Conservation (phyloP, 31 red algal species). For the Asparagopsis taxiformis region DNA sequence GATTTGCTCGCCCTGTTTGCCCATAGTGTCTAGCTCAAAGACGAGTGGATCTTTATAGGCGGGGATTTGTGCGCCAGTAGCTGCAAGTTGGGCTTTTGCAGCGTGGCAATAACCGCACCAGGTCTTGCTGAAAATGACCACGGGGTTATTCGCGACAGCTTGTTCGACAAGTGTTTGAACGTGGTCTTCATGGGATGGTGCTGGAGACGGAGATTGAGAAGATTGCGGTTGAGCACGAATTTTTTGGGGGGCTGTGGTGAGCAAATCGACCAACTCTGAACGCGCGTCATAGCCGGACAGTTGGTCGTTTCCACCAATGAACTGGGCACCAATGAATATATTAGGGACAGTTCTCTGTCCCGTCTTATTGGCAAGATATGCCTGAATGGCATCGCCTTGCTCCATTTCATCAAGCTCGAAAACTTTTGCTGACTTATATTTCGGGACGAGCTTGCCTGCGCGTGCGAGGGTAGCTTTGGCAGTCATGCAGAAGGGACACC, state of each 20-base stretch:
- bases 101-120: conserved; percentile 62
- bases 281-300: conserved; percentile 13
- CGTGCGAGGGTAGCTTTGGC: conserved; percentile 14
- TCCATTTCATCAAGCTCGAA: conserved; percentile 65
- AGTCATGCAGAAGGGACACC: conserved; percentile 40
- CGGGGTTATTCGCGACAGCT: conserved; percentile 36
- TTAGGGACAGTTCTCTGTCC: conserved; percentile 79
- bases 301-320: conserved; percentile 61
- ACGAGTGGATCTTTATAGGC: conserved; percentile 14
- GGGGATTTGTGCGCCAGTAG: conserved; percentile 11
- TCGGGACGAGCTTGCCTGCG: not conserved
- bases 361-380: conserved; percentile 30
- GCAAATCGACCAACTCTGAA: not conserved
- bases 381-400: conserved; percentile 51
- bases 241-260: conserved; percentile 1
- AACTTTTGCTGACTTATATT: not conserved
- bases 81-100: conserved; percentile 52
- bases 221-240: not conserved
- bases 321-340: conserved; percentile 64
- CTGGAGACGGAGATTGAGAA: not conserved
- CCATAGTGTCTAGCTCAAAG: conserved; percentile 82
- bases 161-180: conserved; percentile 19
- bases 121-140: conserved; percentile 83
- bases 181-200: too few relatives aligned
- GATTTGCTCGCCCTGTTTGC: conserved; percentile 55